phyloP scores from a whole-genome alignment of 129 eudicot genomes.

The Dittrichia graveolens region DNA sequence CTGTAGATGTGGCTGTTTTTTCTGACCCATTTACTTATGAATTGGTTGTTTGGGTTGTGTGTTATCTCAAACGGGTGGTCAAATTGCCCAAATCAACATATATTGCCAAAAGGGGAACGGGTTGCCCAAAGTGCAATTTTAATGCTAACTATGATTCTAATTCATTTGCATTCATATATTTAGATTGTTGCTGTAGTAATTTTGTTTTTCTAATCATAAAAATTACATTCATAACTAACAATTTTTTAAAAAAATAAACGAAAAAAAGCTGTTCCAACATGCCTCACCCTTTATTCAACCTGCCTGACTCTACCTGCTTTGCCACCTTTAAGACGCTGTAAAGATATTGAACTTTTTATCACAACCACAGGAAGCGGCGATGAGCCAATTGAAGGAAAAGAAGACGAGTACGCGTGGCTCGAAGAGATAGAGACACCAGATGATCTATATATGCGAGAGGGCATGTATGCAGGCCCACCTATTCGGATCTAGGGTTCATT shows the following conservation, averaged over 20 bases:
- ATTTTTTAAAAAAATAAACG: not conserved
- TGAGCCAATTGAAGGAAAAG: conserved; percentile 41
- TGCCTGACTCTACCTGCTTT: not conserved
- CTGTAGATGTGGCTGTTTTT: conserved; percentile 1
- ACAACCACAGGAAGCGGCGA: conserved; percentile 45
- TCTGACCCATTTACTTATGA: not conserved
- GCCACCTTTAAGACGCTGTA: not conserved
- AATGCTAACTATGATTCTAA: not conserved
- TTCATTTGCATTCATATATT: not conserved
- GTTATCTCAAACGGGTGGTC: not conserved
- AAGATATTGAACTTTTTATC: conserved; percentile 13
- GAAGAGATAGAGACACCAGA: conserved; percentile 76
- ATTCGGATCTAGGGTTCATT: conserved; percentile 42
- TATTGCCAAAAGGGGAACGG: not conserved
- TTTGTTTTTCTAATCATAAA: not conserved
- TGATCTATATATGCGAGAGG: conserved; percentile 72
- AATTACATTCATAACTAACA: not conserved
- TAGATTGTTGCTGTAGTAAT: not conserved
- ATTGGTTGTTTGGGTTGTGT: not conserved
- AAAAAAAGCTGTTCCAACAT: not conserved
- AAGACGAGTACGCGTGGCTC: conserved; percentile 89
- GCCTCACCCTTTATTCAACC: not conserved
- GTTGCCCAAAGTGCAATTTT: not conserved
- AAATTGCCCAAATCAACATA: not conserved
- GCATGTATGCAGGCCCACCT: conserved; percentile 70